Evolutionary conservation across 768 basidiomycete genomes (phyloP), one percentile per base, ranked within the genome.

Genomic region (Baorangia bicolor): DNA sequence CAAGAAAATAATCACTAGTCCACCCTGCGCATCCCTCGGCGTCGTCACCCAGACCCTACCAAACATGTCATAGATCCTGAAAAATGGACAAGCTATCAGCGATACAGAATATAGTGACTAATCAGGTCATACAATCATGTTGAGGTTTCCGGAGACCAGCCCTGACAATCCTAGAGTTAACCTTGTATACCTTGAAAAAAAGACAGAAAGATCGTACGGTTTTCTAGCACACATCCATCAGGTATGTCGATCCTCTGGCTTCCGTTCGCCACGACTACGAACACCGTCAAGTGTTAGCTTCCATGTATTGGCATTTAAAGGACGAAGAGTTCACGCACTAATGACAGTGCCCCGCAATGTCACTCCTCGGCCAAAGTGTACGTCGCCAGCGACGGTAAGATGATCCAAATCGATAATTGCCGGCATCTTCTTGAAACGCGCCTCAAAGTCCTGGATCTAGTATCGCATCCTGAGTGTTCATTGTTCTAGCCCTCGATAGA

Each of bases 381-480:
- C 92, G 70, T 95, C 91, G 38, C 92, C 94, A 39, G 90, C 86
- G 38, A 97, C 92, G 11, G 95, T 97, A 73, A 97, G 80, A 74
- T 97, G 94, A 72, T 97, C 95, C 60, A 96, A 78, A 68, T 97
- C 94, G 57, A 92, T 74, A 61, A 97, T 90, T 67, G 84, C 84
- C 30, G 94, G 94, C 64, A 96, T 94, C 73, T 88, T 90, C 81
- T 92, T 91, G 85, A 98, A 96, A 46, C 94, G 86, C 73, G 92
- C 91, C 77, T 94, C 90, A 81, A 96, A 96, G 70, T 92, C 82
- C 63, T 84, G 83, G 56, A 92, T 89, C 87, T 87, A 56, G 25
- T 18, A 5, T n/a, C 4, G 38, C 40, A 45, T 38, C 10, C 25
- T 20, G 27, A 39, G 41, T 46, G 14, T 28, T 42, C 28, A 27